Evolutionary conservation across 805 yeast species (phyloP).

Genomic region (Yamadazyma scolyti): DNA sequence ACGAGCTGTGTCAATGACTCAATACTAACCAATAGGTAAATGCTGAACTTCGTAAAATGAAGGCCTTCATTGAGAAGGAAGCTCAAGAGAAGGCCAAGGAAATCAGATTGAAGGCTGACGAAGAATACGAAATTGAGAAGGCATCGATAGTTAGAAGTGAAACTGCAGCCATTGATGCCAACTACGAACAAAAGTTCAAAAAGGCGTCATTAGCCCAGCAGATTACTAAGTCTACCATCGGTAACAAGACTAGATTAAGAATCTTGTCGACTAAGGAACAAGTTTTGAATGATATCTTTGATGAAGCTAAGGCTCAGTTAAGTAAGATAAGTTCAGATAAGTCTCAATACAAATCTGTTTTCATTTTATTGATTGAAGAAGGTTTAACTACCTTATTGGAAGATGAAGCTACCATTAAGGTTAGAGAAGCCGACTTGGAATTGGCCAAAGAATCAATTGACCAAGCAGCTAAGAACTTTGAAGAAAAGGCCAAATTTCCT

Average conservation of each 20-base stretch:
- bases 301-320: constrained; percentile 62
- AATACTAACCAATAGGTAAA: too few relatives aligned
- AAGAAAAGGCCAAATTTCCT: constrained; percentile 55
- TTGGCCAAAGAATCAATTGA: constrained; percentile 59
- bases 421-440: constrained; percentile 61
- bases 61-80: constrained; percentile 97
- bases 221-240: constrained; percentile 90
- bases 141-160: constrained; percentile 92
- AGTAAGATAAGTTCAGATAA: constrained; percentile 53
- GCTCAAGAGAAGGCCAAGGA: constrained; percentile 99
- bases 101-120: constrained; percentile 92
- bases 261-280: constrained; percentile 79
- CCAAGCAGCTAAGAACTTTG: constrained; percentile 61
- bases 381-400: constrained; percentile 69
- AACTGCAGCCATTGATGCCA: constrained; percentile 79
- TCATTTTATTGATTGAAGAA: constrained; percentile 80
- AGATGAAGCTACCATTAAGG: constrained; percentile 57
- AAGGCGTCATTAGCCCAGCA: constrained; percentile 92
- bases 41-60: constrained; percentile 96
- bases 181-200: constrained; percentile 78
- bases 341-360: constrained; percentile 60
- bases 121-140: constrained; percentile 97
- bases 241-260: constrained; percentile 92
- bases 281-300: constrained; percentile 70
- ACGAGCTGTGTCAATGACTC: too few relatives aligned